A percentile compares a stretch with the other conserved stretches of the same genome.
These are phyloP conservation scores for Gaertneriomyces semiglobifer DNA, from an alignment of 192 early-diverging fungal genomes.

Conservation along the genomic window DNA sequence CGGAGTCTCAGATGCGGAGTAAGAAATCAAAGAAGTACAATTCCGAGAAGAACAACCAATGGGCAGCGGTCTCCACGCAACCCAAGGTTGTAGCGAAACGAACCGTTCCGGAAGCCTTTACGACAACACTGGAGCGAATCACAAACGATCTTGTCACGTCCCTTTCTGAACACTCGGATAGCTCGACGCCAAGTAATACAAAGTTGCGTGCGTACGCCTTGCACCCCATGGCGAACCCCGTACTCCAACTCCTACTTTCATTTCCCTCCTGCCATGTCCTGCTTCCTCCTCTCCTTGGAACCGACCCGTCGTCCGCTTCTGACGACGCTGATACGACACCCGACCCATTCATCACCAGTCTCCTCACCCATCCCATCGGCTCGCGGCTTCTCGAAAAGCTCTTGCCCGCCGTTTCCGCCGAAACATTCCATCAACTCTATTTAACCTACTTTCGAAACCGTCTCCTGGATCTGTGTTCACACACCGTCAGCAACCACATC, in stretches of 20 bases:
- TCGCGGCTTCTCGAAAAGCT: conserved; percentile 79
- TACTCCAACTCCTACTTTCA: conserved; percentile 60
- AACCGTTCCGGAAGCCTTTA: conserved; percentile 65
- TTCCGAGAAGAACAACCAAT: conserved; percentile 34
- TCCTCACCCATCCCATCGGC: conserved; percentile 69
- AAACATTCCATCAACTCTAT: conserved; percentile 63
- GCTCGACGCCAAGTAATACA: conserved; percentile 20
- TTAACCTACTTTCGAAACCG: conserved; percentile 59
- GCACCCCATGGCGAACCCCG: conserved; percentile 73
- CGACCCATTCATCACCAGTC: conserved; percentile 38
- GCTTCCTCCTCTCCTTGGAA: conserved; percentile 23
- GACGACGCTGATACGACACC: conserved; percentile 2
- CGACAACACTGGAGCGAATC: conserved; percentile 51
- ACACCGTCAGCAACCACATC: conserved; percentile 80
- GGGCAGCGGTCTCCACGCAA: background rate
- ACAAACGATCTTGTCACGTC: conserved; percentile 39
- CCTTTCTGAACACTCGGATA: conserved; percentile 23
- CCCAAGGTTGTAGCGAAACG: conserved; percentile 21
- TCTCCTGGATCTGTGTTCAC: conserved; percentile 58
- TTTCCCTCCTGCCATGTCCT: conserved; percentile 18
- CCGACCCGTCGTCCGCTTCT: background rate
- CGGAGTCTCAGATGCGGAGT: conserved; percentile 58
- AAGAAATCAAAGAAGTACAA: conserved; percentile 67
- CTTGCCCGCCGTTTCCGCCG: conserved; percentile 17
- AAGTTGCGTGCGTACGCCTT: conserved; percentile 57